phyloP scores from a whole-genome alignment of 768 basidiomycete genomes.

The Clavulina sp. region DNA sequence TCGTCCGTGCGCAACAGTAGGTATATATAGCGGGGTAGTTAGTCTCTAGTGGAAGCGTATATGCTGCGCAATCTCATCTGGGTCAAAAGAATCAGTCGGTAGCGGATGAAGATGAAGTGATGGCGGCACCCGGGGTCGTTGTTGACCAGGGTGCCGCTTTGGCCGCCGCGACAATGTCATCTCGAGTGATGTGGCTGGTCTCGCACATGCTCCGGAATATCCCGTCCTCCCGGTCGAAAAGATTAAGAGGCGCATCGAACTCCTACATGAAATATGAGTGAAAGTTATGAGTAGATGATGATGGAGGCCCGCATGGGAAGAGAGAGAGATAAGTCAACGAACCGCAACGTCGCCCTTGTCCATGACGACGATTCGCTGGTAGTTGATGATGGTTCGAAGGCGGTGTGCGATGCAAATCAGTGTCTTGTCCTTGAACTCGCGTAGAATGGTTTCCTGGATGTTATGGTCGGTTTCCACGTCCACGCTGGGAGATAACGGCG shows the following conservation, averaged over 20 bases:
- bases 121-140: too few relatives aligned
- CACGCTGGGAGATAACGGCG: conserved; percentile 9
- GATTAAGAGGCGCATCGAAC: background rate
- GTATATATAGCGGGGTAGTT: too few relatives aligned
- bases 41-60: too few relatives aligned
- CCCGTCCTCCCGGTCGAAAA: background rate
- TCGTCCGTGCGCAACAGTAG: too few relatives aligned
- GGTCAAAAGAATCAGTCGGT: too few relatives aligned
- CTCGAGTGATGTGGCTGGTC: background rate
- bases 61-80: too few relatives aligned
- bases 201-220: background rate
- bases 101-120: too few relatives aligned
- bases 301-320: background rate
- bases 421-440: conserved; percentile 17
- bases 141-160: too few relatives aligned
- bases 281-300: too few relatives aligned
- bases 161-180: background rate
- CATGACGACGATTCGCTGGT: conserved; percentile 5
- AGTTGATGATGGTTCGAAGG: background rate
- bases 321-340: background rate
- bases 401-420: conserved; percentile 11
- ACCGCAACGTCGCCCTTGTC: conserved; percentile 4
- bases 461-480: conserved; percentile 24
- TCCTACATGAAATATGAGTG: background rate
- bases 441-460: conserved; percentile 18